phyloP scores from a whole-genome alignment of 768 basidiomycete species.

The Atractiella rhizophila region DNA sequence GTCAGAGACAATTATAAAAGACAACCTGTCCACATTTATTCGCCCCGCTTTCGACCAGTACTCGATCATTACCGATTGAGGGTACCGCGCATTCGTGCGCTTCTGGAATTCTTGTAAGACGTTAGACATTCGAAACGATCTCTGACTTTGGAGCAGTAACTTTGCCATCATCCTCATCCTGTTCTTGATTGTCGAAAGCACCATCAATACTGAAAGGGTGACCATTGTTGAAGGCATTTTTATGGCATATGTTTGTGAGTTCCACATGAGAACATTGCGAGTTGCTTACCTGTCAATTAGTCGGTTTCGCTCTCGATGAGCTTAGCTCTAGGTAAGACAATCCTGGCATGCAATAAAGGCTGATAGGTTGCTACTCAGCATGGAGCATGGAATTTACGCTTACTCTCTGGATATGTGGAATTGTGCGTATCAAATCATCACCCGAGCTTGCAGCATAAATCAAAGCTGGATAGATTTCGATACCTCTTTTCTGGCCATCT shows the following conservation, averaged over 20 bases:
- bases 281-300: background rate
- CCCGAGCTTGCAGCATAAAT: conserved; percentile 1
- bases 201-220: too few relatives aligned
- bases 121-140: background rate
- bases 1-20: conserved; percentile 76
- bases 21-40: conserved; percentile 38
- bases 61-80: conserved; percentile 16
- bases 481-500: too few relatives aligned
- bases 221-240: background rate
- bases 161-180: conserved; percentile 12
- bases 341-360: too few relatives aligned
- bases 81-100: conserved; percentile 13
- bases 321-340: conserved; percentile 3
- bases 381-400: too few relatives aligned
- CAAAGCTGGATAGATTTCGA: too few relatives aligned
- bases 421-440: conserved; percentile 3
- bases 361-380: too few relatives aligned
- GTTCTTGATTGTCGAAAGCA: conserved; percentile 10
- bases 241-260: background rate
- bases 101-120: conserved; percentile 10
- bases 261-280: too few relatives aligned
- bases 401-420: too few relatives aligned
- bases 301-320: conserved; percentile 14
- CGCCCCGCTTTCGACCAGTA: conserved; percentile 19
- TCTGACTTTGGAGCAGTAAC: too few relatives aligned